Percentiles rank a stretch among this genome's conserved stretches.
phyloP scores from a whole-genome alignment of 768 basidiomycete species.

The Lactarius akahatsu region DNA sequence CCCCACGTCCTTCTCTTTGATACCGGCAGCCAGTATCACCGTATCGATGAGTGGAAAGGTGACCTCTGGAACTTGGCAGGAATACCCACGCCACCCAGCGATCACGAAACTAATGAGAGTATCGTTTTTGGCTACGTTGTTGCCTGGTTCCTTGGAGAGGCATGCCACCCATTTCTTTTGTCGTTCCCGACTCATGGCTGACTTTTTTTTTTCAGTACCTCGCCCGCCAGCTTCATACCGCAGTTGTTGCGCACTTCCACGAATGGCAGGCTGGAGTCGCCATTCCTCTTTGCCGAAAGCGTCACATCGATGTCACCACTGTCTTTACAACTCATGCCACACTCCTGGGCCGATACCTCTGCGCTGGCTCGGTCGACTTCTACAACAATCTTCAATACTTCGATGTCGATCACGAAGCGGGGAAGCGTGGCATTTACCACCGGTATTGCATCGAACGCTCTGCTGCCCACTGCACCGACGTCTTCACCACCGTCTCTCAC shows the following conservation, averaged over 20 bases:
- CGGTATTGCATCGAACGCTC: slow-evolving; percentile 96
- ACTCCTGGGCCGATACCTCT: slow-evolving; percentile 96
- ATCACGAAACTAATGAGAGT: slow-evolving; percentile 97
- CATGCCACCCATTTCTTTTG: slow-evolving; percentile 39
- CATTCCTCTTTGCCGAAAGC: slow-evolving; percentile 90
- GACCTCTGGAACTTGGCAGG: slow-evolving; percentile 99
- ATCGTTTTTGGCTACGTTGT: slow-evolving; percentile 97
- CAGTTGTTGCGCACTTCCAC: slow-evolving; percentile 97
- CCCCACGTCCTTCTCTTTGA: slow-evolving; percentile 96
- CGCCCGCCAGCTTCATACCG: slow-evolving; percentile 72
- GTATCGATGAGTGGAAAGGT: slow-evolving; percentile 97
- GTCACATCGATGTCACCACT: slow-evolving; percentile 97
- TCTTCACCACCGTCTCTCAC: slow-evolving; percentile 97
- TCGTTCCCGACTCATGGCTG: slow-evolving; percentile 5
- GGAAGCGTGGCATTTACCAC: slow-evolving; percentile 98
- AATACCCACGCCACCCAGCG: slow-evolving; percentile 94
- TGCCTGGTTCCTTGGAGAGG: slow-evolving; percentile 99
- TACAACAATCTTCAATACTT: slow-evolving; percentile 99
- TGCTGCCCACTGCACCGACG: slow-evolving; percentile 92
- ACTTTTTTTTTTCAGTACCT: slow-evolving; percentile 58
- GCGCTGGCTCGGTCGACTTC: slow-evolving; percentile 97
- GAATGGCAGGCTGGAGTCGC: slow-evolving; percentile 99
- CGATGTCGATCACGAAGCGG: slow-evolving; percentile 98
- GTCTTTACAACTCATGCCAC: slow-evolving; percentile 99
- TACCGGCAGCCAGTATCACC: slow-evolving; percentile 80